Evolutionary conservation across 2,329 filamentous ascomycete species (phyloP).

Genomic region (Biscogniauxia marginata): DNA sequence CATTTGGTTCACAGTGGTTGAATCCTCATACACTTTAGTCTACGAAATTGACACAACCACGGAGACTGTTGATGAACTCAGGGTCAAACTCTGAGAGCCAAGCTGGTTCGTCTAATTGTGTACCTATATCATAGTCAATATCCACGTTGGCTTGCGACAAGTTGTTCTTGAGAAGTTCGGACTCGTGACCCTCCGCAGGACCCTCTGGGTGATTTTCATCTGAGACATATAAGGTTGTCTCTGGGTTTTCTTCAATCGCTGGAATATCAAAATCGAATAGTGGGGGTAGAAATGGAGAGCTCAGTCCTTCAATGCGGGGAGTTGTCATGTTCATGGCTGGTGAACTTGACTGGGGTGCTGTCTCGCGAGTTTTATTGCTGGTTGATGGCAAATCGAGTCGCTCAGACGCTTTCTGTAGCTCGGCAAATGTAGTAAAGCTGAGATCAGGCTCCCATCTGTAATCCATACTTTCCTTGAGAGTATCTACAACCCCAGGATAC

Average conservation of each 20-base stretch:
- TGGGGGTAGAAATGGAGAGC: slow-evolving; percentile 5
- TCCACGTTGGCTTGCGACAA: not conserved
- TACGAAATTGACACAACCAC: slow-evolving; percentile 29
- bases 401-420: slow-evolving; percentile 28
- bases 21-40: slow-evolving; percentile 21
- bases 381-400: slow-evolving; percentile 21
- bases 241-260: not conserved
- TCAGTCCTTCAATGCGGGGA: not conserved
- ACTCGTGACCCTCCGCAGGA: not conserved
- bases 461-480: slow-evolving; percentile 29
- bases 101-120: slow-evolving; percentile 17
- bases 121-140: not conserved
- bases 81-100: slow-evolving; percentile 30
- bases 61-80: slow-evolving; percentile 27
- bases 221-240: not conserved
- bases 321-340: not conserved
- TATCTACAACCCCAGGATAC: slow-evolving; percentile 27
- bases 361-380: not conserved
- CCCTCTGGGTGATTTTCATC: not conserved
- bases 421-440: slow-evolving; percentile 32
- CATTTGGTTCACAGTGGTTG: not conserved
- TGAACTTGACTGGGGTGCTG: not conserved
- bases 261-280: not conserved
- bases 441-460: slow-evolving; percentile 30
- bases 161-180: not conserved